Conservation (phyloP, 192 early-diverging fungal species). For the Anaeromyces robustus region DNA sequence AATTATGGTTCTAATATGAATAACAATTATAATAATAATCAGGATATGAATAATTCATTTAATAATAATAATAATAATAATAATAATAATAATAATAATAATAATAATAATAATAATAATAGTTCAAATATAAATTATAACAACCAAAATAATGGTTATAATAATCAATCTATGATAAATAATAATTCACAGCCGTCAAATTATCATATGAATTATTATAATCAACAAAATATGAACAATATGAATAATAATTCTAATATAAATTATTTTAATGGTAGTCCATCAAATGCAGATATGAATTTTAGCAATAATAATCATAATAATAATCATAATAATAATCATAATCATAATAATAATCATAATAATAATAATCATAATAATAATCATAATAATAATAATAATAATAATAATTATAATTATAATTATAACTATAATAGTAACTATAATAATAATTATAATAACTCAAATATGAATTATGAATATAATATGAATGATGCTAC, state of each 20-base stretch:
- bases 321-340: neutral
- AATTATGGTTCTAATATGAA: neutral
- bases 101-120: neutral
- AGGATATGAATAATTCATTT: neutral
- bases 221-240: neutral
- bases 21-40: too few species aligned
- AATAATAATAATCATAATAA: neutral
- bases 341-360: neutral
- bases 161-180: too few species aligned
- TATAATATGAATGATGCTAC: too few species aligned
- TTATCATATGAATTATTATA: too few species aligned
- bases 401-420: neutral
- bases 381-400: neutral
- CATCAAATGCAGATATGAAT: neutral
- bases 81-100: neutral
- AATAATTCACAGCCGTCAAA: too few species aligned
- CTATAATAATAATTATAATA: too few species aligned
- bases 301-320: neutral
- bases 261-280: too few species aligned
- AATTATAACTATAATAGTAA: too few species aligned
- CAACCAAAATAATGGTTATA: too few species aligned
- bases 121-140: too few species aligned
- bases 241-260: neutral
- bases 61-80: neutral
- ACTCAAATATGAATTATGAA: too few species aligned